Conservation (phyloP, 75 land plant species). For the Cupressus sempervirens region DNA sequence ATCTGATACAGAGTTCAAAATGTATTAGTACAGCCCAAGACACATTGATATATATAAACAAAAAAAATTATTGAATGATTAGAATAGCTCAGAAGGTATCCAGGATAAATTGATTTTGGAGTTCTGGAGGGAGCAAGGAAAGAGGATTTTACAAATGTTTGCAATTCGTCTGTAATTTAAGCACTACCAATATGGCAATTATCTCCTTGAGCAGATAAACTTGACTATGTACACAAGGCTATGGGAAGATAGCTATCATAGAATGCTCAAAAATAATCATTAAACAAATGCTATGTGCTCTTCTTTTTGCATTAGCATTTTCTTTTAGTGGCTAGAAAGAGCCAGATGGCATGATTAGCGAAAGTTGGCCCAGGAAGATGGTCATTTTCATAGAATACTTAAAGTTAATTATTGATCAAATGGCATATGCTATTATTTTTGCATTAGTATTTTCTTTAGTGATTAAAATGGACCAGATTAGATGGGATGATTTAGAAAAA, state of each 20-base stretch:
- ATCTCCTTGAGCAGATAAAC: not conserved
- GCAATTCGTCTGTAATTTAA: not conserved
- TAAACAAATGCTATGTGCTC: too few relatives aligned
- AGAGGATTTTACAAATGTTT: not conserved
- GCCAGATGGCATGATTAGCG: too few relatives aligned
- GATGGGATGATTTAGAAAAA: not conserved
- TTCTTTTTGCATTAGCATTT: too few relatives aligned
- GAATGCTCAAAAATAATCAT: not conserved
- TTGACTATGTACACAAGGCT: not conserved
- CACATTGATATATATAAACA: not conserved
- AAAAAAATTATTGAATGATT: not conserved
- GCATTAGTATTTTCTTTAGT: not conserved
- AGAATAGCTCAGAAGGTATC: not conserved
- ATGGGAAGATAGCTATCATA: not conserved
- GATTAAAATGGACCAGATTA: not conserved
- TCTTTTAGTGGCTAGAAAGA: too few relatives aligned
- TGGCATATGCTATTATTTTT: not conserved
- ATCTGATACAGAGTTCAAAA: not conserved
- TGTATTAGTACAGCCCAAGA: not conserved
- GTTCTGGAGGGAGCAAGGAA: not conserved
- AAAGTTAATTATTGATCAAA: not conserved
- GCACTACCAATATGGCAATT: not conserved
- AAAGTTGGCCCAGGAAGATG: too few relatives aligned
- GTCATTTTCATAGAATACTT: too few relatives aligned
- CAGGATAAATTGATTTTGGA: not conserved